Evolutionary conservation across 2,329 filamentous ascomycete species (phyloP).

Genomic region (Pestalotiopsis sp.): DNA sequence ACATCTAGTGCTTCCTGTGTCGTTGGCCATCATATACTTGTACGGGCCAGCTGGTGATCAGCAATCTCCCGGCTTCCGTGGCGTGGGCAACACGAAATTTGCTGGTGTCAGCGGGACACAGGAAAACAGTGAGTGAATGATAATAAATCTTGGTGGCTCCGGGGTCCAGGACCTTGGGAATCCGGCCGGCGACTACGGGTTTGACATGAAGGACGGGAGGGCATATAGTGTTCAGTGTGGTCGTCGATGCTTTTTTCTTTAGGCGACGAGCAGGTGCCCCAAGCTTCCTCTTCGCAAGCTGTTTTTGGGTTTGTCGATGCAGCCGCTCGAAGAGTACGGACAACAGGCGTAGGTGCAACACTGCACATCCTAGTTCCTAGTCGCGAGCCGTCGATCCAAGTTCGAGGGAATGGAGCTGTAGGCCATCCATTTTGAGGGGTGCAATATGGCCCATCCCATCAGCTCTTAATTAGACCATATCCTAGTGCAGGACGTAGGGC

Average conservation of each 20-base stretch:
- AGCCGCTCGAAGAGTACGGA: background rate
- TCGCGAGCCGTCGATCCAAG: background rate
- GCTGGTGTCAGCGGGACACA: background rate
- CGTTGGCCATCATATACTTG: background rate
- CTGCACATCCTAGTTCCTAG: background rate
- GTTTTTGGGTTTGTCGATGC: conserved; percentile 7
- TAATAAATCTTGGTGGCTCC: background rate
- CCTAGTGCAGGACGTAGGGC: conserved; percentile 7
- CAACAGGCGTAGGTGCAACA: background rate
- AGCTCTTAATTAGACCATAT: background rate
- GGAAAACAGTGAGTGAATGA: background rate
- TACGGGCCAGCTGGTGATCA: conserved; percentile 7
- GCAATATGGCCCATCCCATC: background rate
- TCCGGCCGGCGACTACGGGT: background rate
- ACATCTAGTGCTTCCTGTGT: background rate
- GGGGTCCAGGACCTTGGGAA: background rate
- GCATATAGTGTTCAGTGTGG: conserved; percentile 3
- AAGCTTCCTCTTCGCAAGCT: background rate
- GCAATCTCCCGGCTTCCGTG: conserved; percentile 11
- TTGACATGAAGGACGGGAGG: conserved; percentile 5
- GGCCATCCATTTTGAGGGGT: conserved; percentile 2
- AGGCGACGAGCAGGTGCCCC: conserved; percentile 8
- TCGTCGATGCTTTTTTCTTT: conserved; percentile 4
- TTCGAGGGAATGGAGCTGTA: conserved; percentile 6
- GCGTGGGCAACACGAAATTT: conserved; percentile 2